Evolutionary conservation across 495 filamentous ascomycete genomes (phyloP).

Genomic region (Mycothermus thermophilus): DNA sequence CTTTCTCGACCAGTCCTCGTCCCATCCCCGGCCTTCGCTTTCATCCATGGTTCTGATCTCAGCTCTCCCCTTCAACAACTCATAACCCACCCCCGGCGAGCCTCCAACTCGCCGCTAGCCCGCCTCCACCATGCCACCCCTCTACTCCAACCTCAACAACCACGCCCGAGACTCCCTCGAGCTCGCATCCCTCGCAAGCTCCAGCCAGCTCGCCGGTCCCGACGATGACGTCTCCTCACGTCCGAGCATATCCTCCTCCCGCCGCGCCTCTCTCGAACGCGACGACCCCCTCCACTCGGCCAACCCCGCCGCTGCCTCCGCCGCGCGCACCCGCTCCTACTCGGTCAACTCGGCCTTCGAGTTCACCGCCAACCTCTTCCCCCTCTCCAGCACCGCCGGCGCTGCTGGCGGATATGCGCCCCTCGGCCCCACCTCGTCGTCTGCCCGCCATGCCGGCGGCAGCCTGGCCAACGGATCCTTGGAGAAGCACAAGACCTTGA

Average conservation of each 20-base stretch:
- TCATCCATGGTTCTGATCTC: too few relatives aligned
- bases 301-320: conserved; percentile 36
- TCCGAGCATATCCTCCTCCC: conserved; percentile 78
- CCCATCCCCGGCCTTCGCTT: too few relatives aligned
- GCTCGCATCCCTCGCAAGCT: conserved; percentile 84
- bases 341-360: conserved; percentile 89
- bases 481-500: conserved; percentile 90
- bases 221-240: conserved; percentile 61
- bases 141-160: conserved; percentile 34
- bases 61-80: neutral
- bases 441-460: conserved; percentile 27
- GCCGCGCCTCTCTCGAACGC: conserved; percentile 75
- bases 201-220: conserved; percentile 49
- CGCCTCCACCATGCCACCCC: conserved; percentile 31
- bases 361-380: conserved; percentile 80
- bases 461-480: conserved; percentile 45
- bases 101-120: too few relatives aligned
- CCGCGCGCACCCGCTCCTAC: conserved; percentile 50
- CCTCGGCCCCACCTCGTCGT: conserved; percentile 53
- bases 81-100: neutral
- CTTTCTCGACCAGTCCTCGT: too few relatives aligned
- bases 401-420: conserved; percentile 73
- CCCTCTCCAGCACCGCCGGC: conserved; percentile 69
- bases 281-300: conserved; percentile 61
- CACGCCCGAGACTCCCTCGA: conserved; percentile 79